These are phyloP conservation scores for Arxiozyma bovina DNA, from an alignment of 1,139 yeast genomes.

Conservation along the genomic window DNA sequence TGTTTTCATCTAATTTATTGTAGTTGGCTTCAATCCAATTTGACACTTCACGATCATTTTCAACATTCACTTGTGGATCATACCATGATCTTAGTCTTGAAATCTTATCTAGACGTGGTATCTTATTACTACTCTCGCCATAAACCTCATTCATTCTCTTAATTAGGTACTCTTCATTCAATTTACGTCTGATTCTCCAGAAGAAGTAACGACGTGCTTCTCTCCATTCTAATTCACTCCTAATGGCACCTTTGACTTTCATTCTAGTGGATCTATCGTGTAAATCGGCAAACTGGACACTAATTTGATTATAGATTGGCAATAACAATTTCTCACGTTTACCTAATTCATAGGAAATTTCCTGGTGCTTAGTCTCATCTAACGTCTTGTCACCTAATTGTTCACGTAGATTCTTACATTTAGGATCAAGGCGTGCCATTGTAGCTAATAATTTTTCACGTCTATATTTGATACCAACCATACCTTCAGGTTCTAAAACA, in stretches of 20 bases:
- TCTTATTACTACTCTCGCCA: constrained; percentile 50
- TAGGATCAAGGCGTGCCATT: constrained; percentile 80
- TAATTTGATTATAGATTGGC: constrained; percentile 86
- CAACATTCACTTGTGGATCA: constrained; percentile 62
- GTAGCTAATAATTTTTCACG: constrained; percentile 82
- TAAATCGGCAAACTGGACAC: constrained; percentile 93
- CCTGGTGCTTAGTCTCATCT: constrained; percentile 56
- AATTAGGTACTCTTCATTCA: constrained; percentile 83
- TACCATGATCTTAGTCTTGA: constrained; percentile 85
- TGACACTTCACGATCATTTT: constrained; percentile 71
- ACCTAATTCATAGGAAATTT: constrained; percentile 54
- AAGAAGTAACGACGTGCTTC: constrained; percentile 91
- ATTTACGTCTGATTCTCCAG: constrained; percentile 97
- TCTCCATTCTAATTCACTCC: constrained; percentile 76
- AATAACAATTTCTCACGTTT: constrained; percentile 72
- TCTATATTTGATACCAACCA: constrained; percentile 96
- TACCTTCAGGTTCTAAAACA: constrained; percentile 97
- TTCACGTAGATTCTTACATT: constrained; percentile 57
- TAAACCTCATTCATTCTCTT: constrained; percentile 63
- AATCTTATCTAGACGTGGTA: constrained; percentile 69
- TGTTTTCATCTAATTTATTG: constrained; percentile 47
- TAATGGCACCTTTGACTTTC: constrained; percentile 88
- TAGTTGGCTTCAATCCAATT: constrained; percentile 81
- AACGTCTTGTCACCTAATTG: constrained; percentile 47
- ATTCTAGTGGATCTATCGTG: constrained; percentile 97